Conservation (phyloP, 2,329 filamentous ascomycete species). For the Pseudocercospora fuligena region DNA sequence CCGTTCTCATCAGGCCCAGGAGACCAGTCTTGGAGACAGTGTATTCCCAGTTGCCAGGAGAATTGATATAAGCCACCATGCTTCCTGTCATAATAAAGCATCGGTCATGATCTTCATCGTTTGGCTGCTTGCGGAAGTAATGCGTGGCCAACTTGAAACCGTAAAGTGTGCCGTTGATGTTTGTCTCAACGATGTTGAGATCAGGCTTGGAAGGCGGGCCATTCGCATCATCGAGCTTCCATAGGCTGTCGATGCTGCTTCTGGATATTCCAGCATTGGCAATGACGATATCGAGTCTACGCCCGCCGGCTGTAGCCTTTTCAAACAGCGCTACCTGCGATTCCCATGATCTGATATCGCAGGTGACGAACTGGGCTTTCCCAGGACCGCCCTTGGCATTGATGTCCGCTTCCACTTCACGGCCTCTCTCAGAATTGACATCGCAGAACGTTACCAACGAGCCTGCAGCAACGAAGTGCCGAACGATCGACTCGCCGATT, state of each 20-base stretch:
- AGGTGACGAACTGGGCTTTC: constrained; percentile 38
- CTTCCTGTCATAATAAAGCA: constrained; percentile 48
- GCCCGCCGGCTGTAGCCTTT: constrained; percentile 25
- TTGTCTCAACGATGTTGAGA: constrained; percentile 30
- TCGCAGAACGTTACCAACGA: constrained; percentile 45
- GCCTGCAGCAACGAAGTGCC: constrained; percentile 39
- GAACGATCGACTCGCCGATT: constrained; percentile 43
- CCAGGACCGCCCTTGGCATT: constrained; percentile 29
- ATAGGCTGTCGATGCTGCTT: constrained; percentile 3
- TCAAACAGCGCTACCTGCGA: constrained; percentile 38
- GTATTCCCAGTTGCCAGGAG: constrained; percentile 19
- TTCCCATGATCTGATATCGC: constrained; percentile 36
- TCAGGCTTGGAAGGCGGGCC: constrained; percentile 29
- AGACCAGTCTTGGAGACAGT: constrained; percentile 21
- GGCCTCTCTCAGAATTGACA: constrained; percentile 35
- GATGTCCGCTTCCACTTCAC: constrained; percentile 38
- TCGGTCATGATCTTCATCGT: constrained; percentile 48
- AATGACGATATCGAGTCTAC: constrained; percentile 20
- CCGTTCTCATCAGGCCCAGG: constrained; percentile 23
- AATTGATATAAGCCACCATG: constrained; percentile 43
- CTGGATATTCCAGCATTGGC: constrained; percentile 35
- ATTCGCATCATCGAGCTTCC: neutral
- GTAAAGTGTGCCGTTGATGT: constrained; percentile 31
- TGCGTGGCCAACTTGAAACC: constrained; percentile 26
- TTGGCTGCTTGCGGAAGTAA: constrained; percentile 22